Base-by-base conservation (phyloP, 2,329 filamentous ascomycete species). In the Hymenoscyphus infarciens region DNA sequence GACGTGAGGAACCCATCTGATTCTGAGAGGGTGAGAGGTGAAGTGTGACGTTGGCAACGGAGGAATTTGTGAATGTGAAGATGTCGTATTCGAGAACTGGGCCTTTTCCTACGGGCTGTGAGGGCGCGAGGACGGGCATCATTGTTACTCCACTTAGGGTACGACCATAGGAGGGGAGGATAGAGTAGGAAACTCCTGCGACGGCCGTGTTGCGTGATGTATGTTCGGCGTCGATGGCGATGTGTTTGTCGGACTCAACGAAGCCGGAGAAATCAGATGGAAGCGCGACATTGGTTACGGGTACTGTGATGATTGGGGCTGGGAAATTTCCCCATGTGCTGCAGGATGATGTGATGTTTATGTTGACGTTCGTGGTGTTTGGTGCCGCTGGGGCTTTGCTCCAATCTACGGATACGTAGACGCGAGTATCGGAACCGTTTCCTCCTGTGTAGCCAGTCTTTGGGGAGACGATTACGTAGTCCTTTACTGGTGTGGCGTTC, bases 71-170 rank as follows among this genome's bases (percentile, higher is more conserved):
- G 75, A 87, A 88, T 13, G 86, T 77, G 73, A 86, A 88, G 63
- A 89, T 69, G 59, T 82, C 78, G 71, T 88, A 90, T 66, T 85
- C 81, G 8, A 89, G 78, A 4, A 80, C 80, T 0, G 86, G 85
- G 0, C 78, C 82, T 11, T 78, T 77, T 2, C 76, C 76, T 0
- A 81, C 71, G 1, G 77, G 75, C 38, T 85, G 78, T 16, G 83
- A 82, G 49, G 80, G 77, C 0, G 81, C 77, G 22, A 79, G 76
- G 35, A 80, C 78, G 0, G 85, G 84, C 68, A 79, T 78, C 5
- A 88, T 75, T 0, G 83, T 83, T 2, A 88, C 80, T 19, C 84
- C 85, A 0, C 81, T 82, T 1, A 81, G 74, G 0, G 83, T 87
- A 49, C 85, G 83, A 2, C 85, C 85, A 68, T 85, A 82, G 63